These are phyloP conservation scores for Triticum timopheevii DNA, from an alignment of 176 grass and related monocot genomes.

Conservation along the genomic window DNA sequence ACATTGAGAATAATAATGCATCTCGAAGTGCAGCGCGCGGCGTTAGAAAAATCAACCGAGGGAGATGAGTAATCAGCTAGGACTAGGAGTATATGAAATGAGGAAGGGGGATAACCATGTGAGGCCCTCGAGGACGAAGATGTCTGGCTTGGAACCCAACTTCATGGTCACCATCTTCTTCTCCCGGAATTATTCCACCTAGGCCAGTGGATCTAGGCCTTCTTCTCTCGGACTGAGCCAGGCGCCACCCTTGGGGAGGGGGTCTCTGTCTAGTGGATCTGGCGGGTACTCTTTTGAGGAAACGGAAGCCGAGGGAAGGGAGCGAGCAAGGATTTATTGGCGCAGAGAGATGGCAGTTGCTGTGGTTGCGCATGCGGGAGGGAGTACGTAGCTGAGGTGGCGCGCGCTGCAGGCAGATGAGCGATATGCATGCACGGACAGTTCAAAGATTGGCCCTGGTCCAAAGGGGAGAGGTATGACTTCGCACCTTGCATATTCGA, in stretches of 20 bases:
- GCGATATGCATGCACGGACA: background rate
- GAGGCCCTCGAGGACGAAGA: constrained; percentile 60
- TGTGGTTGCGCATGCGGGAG: constrained; percentile 1
- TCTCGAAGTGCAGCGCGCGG: background rate
- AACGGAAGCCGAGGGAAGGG: constrained; percentile 20
- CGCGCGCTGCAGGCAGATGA: background rate
- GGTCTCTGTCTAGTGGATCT: background rate
- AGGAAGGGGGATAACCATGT: constrained; percentile 44
- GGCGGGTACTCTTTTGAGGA: background rate
- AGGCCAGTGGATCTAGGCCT: background rate
- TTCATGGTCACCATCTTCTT: constrained; percentile 63
- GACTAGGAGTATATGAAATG: background rate
- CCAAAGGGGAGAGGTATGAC: constrained; percentile 32
- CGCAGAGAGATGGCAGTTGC: background rate
- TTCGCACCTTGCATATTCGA: background rate
- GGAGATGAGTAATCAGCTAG: no score
- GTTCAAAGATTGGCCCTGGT: constrained; percentile 43
- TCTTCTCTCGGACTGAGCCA: background rate
- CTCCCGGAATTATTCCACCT: background rate
- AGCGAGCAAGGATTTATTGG: background rate
- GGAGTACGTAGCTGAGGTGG: background rate
- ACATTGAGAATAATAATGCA: background rate
- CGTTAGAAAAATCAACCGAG: background rate
- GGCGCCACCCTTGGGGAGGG: background rate
- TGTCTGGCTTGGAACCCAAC: constrained; percentile 62